Evolutionary conservation across 192 early-diverging fungal genomes (phyloP).

Genomic region (Backusella australiensis): DNA sequence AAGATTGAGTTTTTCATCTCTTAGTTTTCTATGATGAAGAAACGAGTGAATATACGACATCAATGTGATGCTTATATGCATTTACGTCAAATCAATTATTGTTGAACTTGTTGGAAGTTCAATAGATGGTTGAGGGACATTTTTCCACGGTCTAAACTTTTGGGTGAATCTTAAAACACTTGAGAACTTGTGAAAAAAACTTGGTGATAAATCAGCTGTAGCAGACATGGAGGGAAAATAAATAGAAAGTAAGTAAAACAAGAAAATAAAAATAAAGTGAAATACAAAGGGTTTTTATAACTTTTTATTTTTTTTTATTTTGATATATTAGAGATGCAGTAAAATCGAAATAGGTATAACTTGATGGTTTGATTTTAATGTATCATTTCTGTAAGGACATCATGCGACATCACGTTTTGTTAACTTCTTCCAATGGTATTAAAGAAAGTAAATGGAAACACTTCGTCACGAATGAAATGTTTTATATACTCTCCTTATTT

Average conservation of each 20-base stretch:
- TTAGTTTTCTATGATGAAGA: not conserved
- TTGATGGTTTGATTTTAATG: not conserved
- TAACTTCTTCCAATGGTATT: not conserved
- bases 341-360: not conserved
- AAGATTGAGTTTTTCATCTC: not conserved
- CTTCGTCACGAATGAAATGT: not conserved
- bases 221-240: not conserved
- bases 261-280: not conserved
- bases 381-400: not conserved
- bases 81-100: not conserved
- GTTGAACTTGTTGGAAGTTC: not conserved
- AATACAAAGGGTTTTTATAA: not conserved
- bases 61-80: not conserved
- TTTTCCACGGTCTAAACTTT: not conserved
- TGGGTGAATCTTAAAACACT: not conserved
- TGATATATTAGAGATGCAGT: not conserved
- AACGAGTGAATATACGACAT: not conserved
- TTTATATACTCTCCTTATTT: not conserved
- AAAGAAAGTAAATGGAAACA: not conserved
- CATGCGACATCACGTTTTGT: constrained; percentile 2
- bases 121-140: not conserved
- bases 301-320: not conserved
- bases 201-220: not conserved
- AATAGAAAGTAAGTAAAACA: not conserved
- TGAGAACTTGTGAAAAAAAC: constrained; percentile 1